Evolutionary conservation across 768 basidiomycete species (phyloP), one percentile per base, ranked within the genome.

Genomic region (Kondoa subrosea): DNA sequence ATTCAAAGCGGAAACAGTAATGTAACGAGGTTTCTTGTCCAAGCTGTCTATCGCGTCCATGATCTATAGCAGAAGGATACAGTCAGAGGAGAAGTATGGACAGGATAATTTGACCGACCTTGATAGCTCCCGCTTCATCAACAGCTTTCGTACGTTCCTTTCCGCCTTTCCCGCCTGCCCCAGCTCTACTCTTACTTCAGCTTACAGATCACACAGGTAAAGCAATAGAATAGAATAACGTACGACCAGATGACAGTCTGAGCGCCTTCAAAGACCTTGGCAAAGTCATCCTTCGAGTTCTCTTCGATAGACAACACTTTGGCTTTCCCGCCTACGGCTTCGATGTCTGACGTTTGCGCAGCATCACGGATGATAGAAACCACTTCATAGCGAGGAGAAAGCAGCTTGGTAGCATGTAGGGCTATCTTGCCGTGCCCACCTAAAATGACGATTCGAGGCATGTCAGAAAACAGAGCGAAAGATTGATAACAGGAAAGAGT

Each of bases 91-190:
- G n/a, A n/a, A n/a, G n/a, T n/a, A n/a, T n/a, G n/a, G n/a, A n/a
- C n/a, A n/a, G n/a, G n/a, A n/a, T n/a, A n/a, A n/a, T n/a, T n/a
- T n/a, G n/a, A n/a, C n/a, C n/a, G n/a, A 85, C 81, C 76, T 86
- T 87, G 40, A 87, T 70, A 0, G 85, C 84, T 8, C 85, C 85
- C 62, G 84, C 82, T 71, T 82, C 83, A 71, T 80, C 80, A 3
- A 86, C 84, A 31, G 78, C 79, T 73, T 80, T 81, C 1, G 83
- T 85, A 56, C 79, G 33, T 63, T 76, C 75, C 27, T 66, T 58
- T 0, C 81, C 81, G 4, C 83, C 84, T 71, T 83, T 83, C 0
- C 83, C 83, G 0, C 84, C 84, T 0, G 85, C 82, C 12, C 81
- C 81, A 0, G 80, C 80, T 31, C 21, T 25, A 15, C 15, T 15